Conservation (phyloP, 2,329 filamentous ascomycete genomes). For the Sclerotiophoma versabilis region DNA sequence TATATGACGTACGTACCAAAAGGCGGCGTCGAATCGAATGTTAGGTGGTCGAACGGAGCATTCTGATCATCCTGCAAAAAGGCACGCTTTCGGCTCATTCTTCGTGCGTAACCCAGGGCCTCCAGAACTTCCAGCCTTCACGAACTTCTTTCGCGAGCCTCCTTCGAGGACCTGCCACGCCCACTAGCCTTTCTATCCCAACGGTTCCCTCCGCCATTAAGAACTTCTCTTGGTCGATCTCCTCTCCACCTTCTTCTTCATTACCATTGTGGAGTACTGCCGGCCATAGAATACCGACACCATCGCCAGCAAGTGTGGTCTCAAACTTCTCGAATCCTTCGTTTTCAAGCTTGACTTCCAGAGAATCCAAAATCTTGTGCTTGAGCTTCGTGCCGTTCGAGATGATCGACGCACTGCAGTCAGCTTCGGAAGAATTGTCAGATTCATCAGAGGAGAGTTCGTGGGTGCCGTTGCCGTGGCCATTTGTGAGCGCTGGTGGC, state of each 20-base stretch:
- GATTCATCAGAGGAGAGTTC: constrained; percentile 34
- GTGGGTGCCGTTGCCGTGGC: constrained; percentile 34
- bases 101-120: constrained; percentile 42
- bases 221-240: constrained; percentile 91
- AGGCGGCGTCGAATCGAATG: constrained; percentile 15
- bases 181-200: constrained; percentile 86
- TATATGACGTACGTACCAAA: constrained; percentile 16
- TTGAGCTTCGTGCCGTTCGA: constrained; percentile 44
- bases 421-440: constrained; percentile 35
- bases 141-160: constrained; percentile 41
- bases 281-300: constrained; percentile 92
- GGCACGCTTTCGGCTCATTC: constrained; percentile 5
- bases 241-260: constrained; percentile 83
- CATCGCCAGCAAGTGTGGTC: constrained; percentile 89
- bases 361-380: constrained; percentile 57
- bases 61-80: not conserved
- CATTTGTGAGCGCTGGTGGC: constrained; percentile 54
- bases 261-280: constrained; percentile 86
- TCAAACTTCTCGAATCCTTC: constrained; percentile 82
- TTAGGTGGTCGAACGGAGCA: not conserved
- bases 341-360: constrained; percentile 66
- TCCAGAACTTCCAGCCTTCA: constrained; percentile 52
- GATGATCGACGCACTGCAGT: constrained; percentile 40
- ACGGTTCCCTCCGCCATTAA: constrained; percentile 82
- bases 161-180: constrained; percentile 60